phyloP scores from a whole-genome alignment of 805 yeast genomes.

The Hagleromyces aurorensis region DNA sequence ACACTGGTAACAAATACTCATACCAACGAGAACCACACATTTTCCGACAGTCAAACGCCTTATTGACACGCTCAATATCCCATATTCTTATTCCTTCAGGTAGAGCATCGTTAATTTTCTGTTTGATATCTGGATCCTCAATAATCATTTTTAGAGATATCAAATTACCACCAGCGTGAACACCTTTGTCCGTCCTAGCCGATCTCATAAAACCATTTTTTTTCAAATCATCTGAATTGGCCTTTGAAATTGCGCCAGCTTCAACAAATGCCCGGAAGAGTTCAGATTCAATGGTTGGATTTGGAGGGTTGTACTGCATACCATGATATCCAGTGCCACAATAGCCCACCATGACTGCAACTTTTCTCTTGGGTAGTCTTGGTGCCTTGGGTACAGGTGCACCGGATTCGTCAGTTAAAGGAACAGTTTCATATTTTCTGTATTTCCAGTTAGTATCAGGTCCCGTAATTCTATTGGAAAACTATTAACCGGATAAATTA shows the following conservation, averaged over 20 bases:
- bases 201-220: slow-evolving; percentile 83
- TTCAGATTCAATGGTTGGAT: slow-evolving; percentile 84
- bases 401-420: slow-evolving; percentile 48
- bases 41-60: slow-evolving; percentile 88
- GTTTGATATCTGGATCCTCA: slow-evolving; percentile 63
- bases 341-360: slow-evolving; percentile 85
- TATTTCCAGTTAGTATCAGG: not conserved
- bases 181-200: slow-evolving; percentile 91
- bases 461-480: slow-evolving; percentile 1
- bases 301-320: slow-evolving; percentile 86
- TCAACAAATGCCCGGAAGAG: slow-evolving; percentile 71
- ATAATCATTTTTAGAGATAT: slow-evolving; percentile 76
- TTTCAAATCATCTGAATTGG: slow-evolving; percentile 79
- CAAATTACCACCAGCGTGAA: slow-evolving; percentile 94
- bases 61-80: slow-evolving; percentile 86
- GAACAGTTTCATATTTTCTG: slow-evolving; percentile 16
- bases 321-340: slow-evolving; percentile 97
- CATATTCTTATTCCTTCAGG: slow-evolving; percentile 88
- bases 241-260: slow-evolving; percentile 83
- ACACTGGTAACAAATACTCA: slow-evolving; percentile 89
- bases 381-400: slow-evolving; percentile 48
- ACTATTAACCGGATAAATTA: too few species aligned
- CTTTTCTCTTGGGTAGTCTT: slow-evolving; percentile 83
- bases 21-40: slow-evolving; percentile 94
- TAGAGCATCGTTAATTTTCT: slow-evolving; percentile 61